phyloP scores from a whole-genome alignment of 225 moss, liverwort and hornwort genomes.

The Pleurozium schreberi region DNA sequence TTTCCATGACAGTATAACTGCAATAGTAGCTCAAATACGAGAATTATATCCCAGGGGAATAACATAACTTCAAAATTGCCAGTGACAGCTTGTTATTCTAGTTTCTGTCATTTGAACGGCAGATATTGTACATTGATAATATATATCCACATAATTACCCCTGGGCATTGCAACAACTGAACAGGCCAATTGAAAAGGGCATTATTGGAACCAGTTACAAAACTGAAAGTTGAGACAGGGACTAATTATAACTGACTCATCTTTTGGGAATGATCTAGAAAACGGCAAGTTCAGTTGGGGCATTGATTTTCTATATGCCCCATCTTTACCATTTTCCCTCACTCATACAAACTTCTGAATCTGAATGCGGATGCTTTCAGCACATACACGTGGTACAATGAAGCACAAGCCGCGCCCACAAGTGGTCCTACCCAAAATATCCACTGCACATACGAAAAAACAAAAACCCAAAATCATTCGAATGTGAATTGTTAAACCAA shows the following conservation, averaged over 20 bases:
- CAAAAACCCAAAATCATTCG: neutral
- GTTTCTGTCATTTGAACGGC: neutral
- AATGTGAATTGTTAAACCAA: too few relatives aligned
- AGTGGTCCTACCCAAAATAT: conserved; percentile 77
- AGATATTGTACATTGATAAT: neutral
- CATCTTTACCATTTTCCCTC: neutral
- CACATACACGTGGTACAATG: conserved; percentile 35
- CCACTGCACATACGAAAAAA: conserved; percentile 30
- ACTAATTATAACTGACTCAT: neutral
- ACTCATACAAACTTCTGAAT: conserved; percentile 7
- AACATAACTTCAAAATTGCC: neutral
- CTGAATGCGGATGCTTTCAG: conserved; percentile 28
- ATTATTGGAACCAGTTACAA: neutral
- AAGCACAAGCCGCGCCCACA: conserved; percentile 30
- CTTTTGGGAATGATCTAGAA: neutral
- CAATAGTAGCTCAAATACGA: neutral
- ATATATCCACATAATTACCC: neutral
- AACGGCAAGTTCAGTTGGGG: neutral
- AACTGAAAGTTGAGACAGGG: neutral
- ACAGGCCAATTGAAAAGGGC: neutral
- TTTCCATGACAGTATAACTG: neutral
- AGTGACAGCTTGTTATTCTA: neutral
- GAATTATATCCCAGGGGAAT: neutral
- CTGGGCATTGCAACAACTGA: neutral
- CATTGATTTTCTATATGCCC: neutral